Conservation (phyloP, 179 eudicot species). For the Nepenthes alata region DNA sequence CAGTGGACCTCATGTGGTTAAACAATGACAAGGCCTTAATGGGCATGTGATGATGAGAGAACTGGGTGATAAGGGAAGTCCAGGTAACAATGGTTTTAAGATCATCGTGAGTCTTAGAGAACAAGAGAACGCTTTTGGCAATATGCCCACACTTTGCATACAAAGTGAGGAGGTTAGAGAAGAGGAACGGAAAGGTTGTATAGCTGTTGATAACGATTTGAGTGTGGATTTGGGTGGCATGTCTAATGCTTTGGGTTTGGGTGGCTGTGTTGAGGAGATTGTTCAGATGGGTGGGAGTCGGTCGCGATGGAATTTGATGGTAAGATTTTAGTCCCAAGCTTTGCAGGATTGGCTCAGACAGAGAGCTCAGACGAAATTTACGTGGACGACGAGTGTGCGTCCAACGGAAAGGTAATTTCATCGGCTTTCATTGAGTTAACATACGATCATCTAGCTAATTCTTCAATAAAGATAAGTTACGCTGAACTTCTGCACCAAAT, state of each 20-base stretch:
- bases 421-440: too few relatives aligned
- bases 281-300: neutral
- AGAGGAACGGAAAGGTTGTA: neutral
- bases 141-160: conserved; percentile 45
- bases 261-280: neutral
- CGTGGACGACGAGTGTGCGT: too few relatives aligned
- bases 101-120: conserved; percentile 59
- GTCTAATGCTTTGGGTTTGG: neutral
- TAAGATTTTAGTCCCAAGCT: too few relatives aligned
- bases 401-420: too few relatives aligned
- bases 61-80: conserved; percentile 87
- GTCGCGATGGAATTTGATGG: too few relatives aligned
- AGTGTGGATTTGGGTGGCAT: neutral
- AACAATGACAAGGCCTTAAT: conserved; percentile 55
- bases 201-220: neutral
- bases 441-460: too few relatives aligned
- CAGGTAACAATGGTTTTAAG: conserved; percentile 70
- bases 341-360: too few relatives aligned
- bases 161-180: conserved; percentile 37
- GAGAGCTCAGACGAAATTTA: too few relatives aligned
- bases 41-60: conserved; percentile 43
- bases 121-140: neutral
- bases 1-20: conserved; percentile 45
- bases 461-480: too few relatives aligned
- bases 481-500: too few relatives aligned